These are phyloP conservation scores for Infundibulicybe gibba DNA, from an alignment of 768 basidiomycete genomes.

Conservation along the genomic window DNA sequence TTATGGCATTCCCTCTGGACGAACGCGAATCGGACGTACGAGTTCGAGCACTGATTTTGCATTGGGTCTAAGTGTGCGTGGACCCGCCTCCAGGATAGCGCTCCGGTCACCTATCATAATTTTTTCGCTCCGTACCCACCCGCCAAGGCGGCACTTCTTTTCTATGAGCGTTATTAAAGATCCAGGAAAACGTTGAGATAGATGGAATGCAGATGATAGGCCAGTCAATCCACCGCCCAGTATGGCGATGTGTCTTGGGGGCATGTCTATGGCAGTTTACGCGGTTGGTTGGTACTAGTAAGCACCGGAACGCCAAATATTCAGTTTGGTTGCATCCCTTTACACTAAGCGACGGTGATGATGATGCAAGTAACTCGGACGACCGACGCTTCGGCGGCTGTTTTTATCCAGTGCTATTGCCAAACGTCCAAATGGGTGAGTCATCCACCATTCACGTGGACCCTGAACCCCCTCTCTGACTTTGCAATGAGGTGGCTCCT, in stretches of 20 bases:
- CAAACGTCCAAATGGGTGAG: no score
- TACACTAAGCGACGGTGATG: no score
- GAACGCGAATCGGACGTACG: slow-evolving; percentile 39
- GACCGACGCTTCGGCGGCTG: no score
- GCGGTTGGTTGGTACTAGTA: no score
- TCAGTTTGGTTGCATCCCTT: no score
- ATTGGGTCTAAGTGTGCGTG: slow-evolving; percentile 80
- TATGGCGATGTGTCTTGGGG: slow-evolving; percentile 48
- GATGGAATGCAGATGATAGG: slow-evolving; percentile 76
- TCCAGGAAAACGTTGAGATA: slow-evolving; percentile 60
- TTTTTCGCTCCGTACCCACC: slow-evolving; percentile 77
- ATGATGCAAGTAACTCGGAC: no score
- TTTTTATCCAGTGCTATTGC: no score
- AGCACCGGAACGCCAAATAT: no score
- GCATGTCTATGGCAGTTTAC: neutral
- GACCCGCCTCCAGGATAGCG: slow-evolving; percentile 81
- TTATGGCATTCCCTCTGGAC: slow-evolving; percentile 1
- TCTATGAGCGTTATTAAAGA: slow-evolving; percentile 69
- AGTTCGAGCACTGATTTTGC: slow-evolving; percentile 73
- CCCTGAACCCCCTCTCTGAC: no score
- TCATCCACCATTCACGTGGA: no score
- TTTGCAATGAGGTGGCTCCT: no score
- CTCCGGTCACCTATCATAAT: slow-evolving; percentile 35
- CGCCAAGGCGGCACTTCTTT: slow-evolving; percentile 60
- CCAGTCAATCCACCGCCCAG: slow-evolving; percentile 83